Conservation (phyloP, 495 filamentous ascomycete species). For the Letharia columbiana region DNA sequence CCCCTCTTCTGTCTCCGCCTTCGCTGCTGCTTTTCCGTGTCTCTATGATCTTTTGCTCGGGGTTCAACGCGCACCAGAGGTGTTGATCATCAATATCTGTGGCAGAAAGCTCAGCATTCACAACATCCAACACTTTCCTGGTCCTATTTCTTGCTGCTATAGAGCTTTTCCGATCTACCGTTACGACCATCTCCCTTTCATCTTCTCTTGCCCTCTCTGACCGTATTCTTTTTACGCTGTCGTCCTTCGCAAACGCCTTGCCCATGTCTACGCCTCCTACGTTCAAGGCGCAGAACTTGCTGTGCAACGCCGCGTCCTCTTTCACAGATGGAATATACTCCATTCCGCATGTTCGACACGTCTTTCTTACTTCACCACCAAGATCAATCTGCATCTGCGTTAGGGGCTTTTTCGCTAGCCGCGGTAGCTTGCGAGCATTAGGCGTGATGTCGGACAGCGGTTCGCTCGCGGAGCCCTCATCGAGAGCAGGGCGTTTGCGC, state of each 20-base stretch:
- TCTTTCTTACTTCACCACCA: slow-evolving; percentile 48
- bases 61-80: slow-evolving; percentile 49
- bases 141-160: slow-evolving; percentile 47
- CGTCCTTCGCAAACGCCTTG: slow-evolving; percentile 44
- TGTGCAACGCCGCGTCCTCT: slow-evolving; percentile 57
- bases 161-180: slow-evolving; percentile 47
- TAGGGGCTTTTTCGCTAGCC: slow-evolving; percentile 35
- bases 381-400: slow-evolving; percentile 63
- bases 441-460: slow-evolving; percentile 45
- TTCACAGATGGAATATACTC: slow-evolving; percentile 59
- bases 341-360: slow-evolving; percentile 61
- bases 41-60: slow-evolving; percentile 28
- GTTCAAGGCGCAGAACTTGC: slow-evolving; percentile 60
- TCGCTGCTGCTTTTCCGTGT: slow-evolving; percentile 17
- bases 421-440: slow-evolving; percentile 33
- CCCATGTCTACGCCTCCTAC: slow-evolving; percentile 55
- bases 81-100: slow-evolving; percentile 49
- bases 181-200: slow-evolving; percentile 45
- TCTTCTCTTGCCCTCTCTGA: slow-evolving; percentile 41
- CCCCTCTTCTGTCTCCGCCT: slow-evolving; percentile 26
- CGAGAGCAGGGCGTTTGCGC: slow-evolving; percentile 41
- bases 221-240: slow-evolving; percentile 38
- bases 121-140: slow-evolving; percentile 56
- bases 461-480: slow-evolving; percentile 14
- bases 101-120: slow-evolving; percentile 57